These are phyloP conservation scores for Erythrophleum fordii DNA, from an alignment of 306 rosid species.

Conservation along the genomic window DNA sequence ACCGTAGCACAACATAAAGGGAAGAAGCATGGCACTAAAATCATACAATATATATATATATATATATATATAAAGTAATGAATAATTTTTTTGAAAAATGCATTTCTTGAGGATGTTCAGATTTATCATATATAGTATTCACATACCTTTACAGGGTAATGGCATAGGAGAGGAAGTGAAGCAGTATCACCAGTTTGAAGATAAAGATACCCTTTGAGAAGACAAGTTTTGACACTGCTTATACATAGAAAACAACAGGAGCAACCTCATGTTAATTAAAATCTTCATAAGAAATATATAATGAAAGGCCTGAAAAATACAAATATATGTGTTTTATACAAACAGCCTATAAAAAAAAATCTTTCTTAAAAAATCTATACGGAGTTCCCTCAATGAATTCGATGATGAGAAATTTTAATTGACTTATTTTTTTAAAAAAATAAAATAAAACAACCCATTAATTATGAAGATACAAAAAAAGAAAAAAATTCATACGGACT, in stretches of 20 bases:
- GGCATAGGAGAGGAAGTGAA: conserved; percentile 90
- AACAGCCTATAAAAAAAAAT: too few relatives aligned
- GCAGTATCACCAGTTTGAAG: conserved; percentile 76
- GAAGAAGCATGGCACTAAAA: neutral
- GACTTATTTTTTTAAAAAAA: too few relatives aligned
- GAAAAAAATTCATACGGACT: too few relatives aligned
- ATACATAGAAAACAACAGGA: neutral
- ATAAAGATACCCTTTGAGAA: conserved; percentile 36
- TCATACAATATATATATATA: neutral
- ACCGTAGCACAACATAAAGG: neutral
- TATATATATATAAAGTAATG: too few relatives aligned
- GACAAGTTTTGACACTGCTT: conserved; percentile 60
- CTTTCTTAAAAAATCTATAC: too few relatives aligned
- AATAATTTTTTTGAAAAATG: too few relatives aligned
- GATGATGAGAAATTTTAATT: too few relatives aligned
- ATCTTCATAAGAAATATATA: neutral
- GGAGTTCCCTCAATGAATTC: too few relatives aligned
- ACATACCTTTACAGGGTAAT: conserved; percentile 92
- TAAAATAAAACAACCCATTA: too few relatives aligned
- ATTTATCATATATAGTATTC: too few relatives aligned
- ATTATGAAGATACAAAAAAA: too few relatives aligned
- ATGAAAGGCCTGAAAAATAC: neutral
- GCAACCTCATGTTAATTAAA: neutral
- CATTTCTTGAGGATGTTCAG: too few relatives aligned
- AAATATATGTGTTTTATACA: neutral